These are phyloP conservation scores for Phaeoacremonium minimum DNA, from an alignment of 2,329 filamentous ascomycete species.

Conservation along the genomic window DNA sequence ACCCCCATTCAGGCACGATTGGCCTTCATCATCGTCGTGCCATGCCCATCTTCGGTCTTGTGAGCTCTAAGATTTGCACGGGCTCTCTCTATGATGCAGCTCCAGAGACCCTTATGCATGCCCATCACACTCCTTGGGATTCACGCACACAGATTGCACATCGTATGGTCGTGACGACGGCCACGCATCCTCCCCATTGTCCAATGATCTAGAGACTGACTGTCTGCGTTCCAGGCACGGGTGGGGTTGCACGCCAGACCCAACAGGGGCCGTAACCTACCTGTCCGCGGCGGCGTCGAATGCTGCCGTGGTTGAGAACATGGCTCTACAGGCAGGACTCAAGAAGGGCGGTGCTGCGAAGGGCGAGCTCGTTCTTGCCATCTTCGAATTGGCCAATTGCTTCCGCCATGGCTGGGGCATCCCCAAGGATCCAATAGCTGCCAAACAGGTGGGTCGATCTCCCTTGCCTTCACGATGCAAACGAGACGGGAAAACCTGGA, in stretches of 20 bases:
- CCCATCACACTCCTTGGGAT: neutral
- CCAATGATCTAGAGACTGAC: constrained; percentile 19
- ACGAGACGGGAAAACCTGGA: neutral
- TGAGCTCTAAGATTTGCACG: too few species aligned
- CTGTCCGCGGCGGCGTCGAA: constrained; percentile 87
- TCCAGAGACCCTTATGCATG: constrained; percentile 5
- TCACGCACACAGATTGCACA: neutral
- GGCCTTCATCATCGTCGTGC: too few species aligned
- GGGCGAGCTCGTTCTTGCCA: constrained; percentile 91
- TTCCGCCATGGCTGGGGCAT: constrained; percentile 96
- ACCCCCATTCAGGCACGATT: too few species aligned
- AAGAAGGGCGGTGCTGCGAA: constrained; percentile 94
- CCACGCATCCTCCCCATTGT: constrained; percentile 8
- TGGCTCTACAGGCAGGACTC: constrained; percentile 80
- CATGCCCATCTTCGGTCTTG: too few species aligned
- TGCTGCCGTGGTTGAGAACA: constrained; percentile 78
- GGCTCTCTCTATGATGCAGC: too few species aligned
- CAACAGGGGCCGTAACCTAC: constrained; percentile 72
- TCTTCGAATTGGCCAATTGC: constrained; percentile 89
- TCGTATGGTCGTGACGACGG: constrained; percentile 8
- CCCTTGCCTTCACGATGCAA: constrained; percentile 4
- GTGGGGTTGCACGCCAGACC: constrained; percentile 79
- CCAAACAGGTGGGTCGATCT: constrained; percentile 55
- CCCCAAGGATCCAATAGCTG: constrained; percentile 77
- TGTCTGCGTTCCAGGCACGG: constrained; percentile 61